Conservation (phyloP, 2,329 filamentous ascomycete genomes). For the Akanthomyces dipterigenus region DNA sequence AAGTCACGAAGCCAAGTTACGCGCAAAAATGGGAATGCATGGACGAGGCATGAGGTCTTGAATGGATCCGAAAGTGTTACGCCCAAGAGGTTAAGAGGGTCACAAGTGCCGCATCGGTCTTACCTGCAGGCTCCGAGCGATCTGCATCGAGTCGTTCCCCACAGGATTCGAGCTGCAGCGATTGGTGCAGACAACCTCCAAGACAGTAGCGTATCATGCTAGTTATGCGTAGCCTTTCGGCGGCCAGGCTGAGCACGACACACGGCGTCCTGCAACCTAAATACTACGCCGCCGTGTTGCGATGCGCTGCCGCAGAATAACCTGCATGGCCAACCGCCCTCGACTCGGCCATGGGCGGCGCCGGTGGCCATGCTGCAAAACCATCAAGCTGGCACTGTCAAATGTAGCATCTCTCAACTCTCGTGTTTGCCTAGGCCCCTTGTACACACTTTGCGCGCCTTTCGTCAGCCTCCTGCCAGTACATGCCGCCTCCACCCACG, state of each 20-base stretch:
- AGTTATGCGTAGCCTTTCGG: background rate
- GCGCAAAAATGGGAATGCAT: no score
- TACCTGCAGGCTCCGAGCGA: constrained; percentile 1
- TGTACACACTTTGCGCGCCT: background rate
- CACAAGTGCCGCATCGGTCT: background rate
- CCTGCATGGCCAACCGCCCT: background rate
- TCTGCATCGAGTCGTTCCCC: constrained; percentile 3
- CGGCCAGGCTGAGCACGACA: background rate
- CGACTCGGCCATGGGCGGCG: background rate
- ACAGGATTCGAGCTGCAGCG: background rate
- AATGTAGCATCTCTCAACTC: background rate
- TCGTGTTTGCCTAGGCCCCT: background rate
- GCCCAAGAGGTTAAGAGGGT: background rate
- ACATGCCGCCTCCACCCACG: background rate
- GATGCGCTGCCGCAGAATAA: background rate
- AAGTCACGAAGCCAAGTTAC: background rate
- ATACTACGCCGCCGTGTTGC: no score
- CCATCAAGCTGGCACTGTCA: background rate
- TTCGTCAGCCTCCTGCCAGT: background rate
- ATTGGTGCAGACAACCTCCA: background rate
- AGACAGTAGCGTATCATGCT: background rate
- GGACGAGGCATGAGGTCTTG: background rate
- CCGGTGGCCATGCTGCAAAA: background rate
- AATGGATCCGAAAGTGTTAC: background rate
- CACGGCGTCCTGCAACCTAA: background rate